phyloP scores from a whole-genome alignment of 306 rosid genomes.

The Prinsepia uniflora region DNA sequence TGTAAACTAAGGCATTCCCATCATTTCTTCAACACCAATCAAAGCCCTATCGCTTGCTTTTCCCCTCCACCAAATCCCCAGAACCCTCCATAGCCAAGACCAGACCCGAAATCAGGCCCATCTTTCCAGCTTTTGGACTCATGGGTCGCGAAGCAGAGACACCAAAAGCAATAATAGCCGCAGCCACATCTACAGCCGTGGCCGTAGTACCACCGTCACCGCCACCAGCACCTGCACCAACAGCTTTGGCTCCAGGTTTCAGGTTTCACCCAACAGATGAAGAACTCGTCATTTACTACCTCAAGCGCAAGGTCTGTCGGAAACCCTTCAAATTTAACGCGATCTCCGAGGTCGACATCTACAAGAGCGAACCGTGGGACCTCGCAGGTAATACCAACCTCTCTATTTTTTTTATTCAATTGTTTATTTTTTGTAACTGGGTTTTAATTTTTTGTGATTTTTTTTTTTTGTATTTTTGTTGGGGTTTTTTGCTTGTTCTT shows the following conservation, averaged over 20 bases:
- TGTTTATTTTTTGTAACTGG: conserved; percentile 7
- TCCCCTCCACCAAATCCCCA: conserved; percentile 16
- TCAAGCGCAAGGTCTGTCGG: conserved; percentile 79
- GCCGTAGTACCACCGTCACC: conserved; percentile 21
- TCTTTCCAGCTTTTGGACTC: not conserved
- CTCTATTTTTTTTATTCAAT: not conserved
- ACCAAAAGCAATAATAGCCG: conserved; percentile 17
- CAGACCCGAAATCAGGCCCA: not conserved
- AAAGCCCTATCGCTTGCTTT: conserved; percentile 42
- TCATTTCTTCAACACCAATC: conserved; percentile 93
- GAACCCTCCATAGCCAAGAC: not conserved
- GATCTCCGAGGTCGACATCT: conserved; percentile 86
- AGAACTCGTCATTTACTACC: conserved; percentile 91
- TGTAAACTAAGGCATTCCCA: conserved; percentile 94
- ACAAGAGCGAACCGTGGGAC: conserved; percentile 98
- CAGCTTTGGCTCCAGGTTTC: conserved; percentile 93
- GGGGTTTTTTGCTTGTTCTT: not conserved
- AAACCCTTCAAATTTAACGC: conserved; percentile 85
- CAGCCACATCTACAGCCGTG: conserved; percentile 24
- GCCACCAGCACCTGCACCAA: conserved; percentile 49
- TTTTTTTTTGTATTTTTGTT: not conserved
- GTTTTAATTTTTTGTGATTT: conserved; percentile 1
- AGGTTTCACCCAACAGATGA: conserved; percentile 98
- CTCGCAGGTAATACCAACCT: conserved; percentile 53
- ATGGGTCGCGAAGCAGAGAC: conserved; percentile 61